phyloP scores from a whole-genome alignment of 345 rosid species.

The Gossypium arboreum region DNA sequence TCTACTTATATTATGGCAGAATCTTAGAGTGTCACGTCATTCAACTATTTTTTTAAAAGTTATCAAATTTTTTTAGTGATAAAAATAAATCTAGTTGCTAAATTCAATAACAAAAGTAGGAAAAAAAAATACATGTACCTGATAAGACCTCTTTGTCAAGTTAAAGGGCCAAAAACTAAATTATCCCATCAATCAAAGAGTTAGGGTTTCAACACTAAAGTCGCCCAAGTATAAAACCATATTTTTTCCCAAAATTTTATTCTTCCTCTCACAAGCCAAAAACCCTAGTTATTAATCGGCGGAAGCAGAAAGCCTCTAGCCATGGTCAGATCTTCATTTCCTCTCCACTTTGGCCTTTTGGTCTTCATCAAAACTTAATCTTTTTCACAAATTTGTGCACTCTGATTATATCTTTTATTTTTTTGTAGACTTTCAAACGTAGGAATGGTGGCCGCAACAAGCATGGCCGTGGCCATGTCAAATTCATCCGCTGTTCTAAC shows the following conservation, averaged over 20 bases:
- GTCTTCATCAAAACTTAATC: neutral
- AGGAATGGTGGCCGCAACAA: conserved; percentile 97
- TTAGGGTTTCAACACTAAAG: conserved; percentile 9
- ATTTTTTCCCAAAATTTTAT: neutral
- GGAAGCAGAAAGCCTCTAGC: neutral
- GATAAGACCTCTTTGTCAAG: too few species aligned
- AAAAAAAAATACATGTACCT: too few species aligned
- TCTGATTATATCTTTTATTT: neutral
- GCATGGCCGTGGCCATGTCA: conserved; percentile 92
- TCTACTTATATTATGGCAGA: fast-evolving
- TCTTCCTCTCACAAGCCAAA: neutral
- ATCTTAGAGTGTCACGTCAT: too few species aligned
- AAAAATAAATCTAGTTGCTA: too few species aligned
- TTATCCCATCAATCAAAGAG: too few species aligned
- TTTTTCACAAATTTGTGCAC: neutral
- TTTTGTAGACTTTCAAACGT: conserved; percentile 79
- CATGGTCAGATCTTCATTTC: conserved; percentile 13
- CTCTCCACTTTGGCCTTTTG: neutral
- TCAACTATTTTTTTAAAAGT: too few species aligned
- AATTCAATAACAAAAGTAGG: too few species aligned
- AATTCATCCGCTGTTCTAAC: conserved; percentile 91
- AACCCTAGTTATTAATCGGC: conserved; percentile 14
- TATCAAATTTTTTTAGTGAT: too few species aligned
- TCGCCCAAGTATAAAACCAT: neutral
- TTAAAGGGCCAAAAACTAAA: too few species aligned